Percentiles rank a stretch among this genome's conserved stretches.
phyloP scores from a whole-genome alignment of 768 basidiomycete genomes.

The Mycena vitilis region DNA sequence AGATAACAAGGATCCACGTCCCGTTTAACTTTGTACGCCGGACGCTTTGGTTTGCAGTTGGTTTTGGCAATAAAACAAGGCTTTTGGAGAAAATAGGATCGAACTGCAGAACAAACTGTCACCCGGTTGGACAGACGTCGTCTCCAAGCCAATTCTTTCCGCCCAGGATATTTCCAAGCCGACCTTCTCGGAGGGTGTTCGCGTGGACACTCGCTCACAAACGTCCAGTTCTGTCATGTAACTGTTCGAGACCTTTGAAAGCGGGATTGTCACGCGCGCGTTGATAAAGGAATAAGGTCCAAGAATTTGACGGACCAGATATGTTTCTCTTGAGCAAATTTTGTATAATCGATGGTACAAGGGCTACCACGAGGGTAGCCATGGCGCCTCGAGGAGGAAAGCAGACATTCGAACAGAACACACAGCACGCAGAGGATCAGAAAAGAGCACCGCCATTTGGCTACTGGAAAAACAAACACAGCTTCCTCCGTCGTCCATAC shows the following conservation, averaged over 20 bases:
- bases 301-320: not conserved
- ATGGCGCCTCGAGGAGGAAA: not conserved
- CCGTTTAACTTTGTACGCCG: too few species aligned
- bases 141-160: too few species aligned
- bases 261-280: not conserved
- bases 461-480: not conserved
- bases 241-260: not conserved
- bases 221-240: too few species aligned
- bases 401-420: not conserved
- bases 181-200: conserved; percentile 16
- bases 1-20: too few species aligned
- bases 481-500: not conserved
- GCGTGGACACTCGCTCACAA: conserved; percentile 1
- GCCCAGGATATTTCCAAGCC: not conserved
- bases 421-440: conserved; percentile 9
- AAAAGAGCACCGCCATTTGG: conserved; percentile 1
- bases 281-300: not conserved
- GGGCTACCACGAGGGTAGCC: not conserved
- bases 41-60: too few species aligned
- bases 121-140: too few species aligned
- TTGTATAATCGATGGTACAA: not conserved
- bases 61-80: too few species aligned
- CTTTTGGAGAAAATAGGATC: too few species aligned
- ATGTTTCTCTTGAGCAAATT: not conserved
- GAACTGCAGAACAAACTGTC: too few species aligned